Base-by-base conservation (phyloP, 1,284 basidiomycete species). In the Apiotrichum domesticum region DNA sequence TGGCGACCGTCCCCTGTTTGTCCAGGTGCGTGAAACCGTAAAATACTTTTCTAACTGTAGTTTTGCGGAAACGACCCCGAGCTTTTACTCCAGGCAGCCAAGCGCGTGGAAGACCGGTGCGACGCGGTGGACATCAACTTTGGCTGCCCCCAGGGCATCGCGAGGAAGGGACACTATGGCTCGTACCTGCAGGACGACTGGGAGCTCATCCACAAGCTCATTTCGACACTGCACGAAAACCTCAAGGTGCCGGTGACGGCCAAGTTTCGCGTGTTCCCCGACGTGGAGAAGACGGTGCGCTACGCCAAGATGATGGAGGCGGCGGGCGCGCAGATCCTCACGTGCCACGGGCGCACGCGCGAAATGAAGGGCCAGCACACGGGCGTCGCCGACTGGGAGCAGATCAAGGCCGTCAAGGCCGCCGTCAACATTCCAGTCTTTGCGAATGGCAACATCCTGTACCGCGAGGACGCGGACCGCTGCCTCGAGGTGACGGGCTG, bases 361-460 rank as follows among this genome's bases (percentile, higher is more conserved):
- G 92, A 96, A 63, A 92, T 96, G 78, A 87, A 95, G 52, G 96
- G 94, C 0, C 89, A 92, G 55, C 56, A 66, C 29, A 77, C 77
- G 10, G 92, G 92, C 5, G 74, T 94, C 2, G 92, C 92, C 1
- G 89, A 91, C 64, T 96, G 87, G 86, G 77, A 76, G 39, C 86
- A 92, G 75, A 94, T 96, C 68, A 80, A 81, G 14, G 87, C 88
- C 0, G 90, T 96, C 61, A 94, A 92, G 73, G 73, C 87, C 65
- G 88, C 90, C 0, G 90, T 97, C 35, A 85, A 83, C 2, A 84
- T 98, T 0, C 95, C 95, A 0, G 93, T 98, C 2, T 90, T 98
- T 70, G 94, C 95, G 0, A 98, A 98, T 72, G 95, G 95, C n/a
- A 98, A 98, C 72, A 84, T 98, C 51, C 83, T 98, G 9, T 92